Evolutionary conservation across 202 grass and related monocot genomes (phyloP).

Genomic region (Hordeum pubiflorum): DNA sequence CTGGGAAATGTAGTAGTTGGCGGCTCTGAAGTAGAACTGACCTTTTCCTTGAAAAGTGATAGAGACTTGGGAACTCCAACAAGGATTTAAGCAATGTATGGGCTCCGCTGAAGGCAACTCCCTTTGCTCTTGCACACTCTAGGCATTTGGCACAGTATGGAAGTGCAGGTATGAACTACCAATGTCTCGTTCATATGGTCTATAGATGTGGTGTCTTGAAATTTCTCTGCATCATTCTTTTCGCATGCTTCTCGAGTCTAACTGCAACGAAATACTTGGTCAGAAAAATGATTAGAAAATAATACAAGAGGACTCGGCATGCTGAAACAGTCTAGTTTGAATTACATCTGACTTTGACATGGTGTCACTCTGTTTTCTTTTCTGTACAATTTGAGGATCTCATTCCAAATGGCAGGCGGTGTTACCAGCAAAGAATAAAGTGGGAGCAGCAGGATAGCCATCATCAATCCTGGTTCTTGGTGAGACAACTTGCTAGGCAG

Average conservation of each 20-base stretch:
- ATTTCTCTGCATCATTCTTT: not conserved
- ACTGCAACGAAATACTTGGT: constrained; percentile 7
- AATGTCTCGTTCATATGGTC: not conserved
- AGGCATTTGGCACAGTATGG: constrained; percentile 12
- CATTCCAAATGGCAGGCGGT: constrained; percentile 20
- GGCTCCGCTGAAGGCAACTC: constrained; percentile 26
- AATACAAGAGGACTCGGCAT: not conserved
- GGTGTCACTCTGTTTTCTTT: not conserved
- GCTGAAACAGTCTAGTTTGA: constrained; percentile 24
- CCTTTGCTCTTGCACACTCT: constrained; percentile 17
- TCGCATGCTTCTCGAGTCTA: constrained; percentile 12
- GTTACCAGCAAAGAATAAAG: constrained; percentile 19
- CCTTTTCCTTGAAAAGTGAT: constrained; percentile 44
- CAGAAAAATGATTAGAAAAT: constrained; percentile 22
- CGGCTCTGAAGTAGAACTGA: constrained; percentile 46
- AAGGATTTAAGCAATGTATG: constrained; percentile 45
- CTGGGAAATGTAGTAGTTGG: constrained; percentile 42
- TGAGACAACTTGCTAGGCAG: constrained; percentile 13
- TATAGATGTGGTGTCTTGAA: not conserved
- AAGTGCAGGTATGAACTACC: constrained; percentile 30
- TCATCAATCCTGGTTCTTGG: constrained; percentile 19
- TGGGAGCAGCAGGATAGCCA: constrained; percentile 15
- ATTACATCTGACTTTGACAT: constrained; percentile 17
- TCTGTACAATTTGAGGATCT: not conserved
- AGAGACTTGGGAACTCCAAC: constrained; percentile 38